Conservation (phyloP, 805 yeast species). For the Komagataella populi region DNA sequence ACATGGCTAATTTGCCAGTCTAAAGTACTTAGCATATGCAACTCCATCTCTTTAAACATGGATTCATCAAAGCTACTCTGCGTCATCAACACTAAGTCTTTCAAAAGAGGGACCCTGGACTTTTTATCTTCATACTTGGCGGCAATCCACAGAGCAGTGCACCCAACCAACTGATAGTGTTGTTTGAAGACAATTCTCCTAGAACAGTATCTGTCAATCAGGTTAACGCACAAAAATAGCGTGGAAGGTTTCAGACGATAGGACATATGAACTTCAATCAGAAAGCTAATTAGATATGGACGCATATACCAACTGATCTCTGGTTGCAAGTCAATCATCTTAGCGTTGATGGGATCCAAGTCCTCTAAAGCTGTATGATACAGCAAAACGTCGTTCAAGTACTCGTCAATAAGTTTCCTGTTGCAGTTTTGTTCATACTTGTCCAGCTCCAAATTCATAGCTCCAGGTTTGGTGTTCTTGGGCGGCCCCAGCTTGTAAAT, state of each 20-base stretch:
- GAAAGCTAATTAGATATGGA: constrained; percentile 62
- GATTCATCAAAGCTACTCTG: constrained; percentile 39
- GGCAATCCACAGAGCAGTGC: constrained; percentile 88
- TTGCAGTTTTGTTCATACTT: neutral
- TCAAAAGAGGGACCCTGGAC: constrained; percentile 40
- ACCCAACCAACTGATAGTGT: constrained; percentile 82
- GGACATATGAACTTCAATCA: constrained; percentile 51
- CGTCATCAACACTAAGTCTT: constrained; percentile 41
- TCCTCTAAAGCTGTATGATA: neutral
- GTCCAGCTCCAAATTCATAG: neutral
- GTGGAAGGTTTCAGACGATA: constrained; percentile 53
- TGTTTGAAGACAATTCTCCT: constrained; percentile 72
- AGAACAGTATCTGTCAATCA: constrained; percentile 86
- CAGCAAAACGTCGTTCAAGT: neutral
- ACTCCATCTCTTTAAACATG: constrained; percentile 33
- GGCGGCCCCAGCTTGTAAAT: neutral
- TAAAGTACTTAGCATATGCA: constrained; percentile 25
- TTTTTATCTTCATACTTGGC: constrained; percentile 64
- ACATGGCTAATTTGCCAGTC: constrained; percentile 31
- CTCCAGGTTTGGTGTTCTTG: neutral
- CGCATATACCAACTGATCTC: constrained; percentile 68
- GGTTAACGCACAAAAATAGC: constrained; percentile 53
- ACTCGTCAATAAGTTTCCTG: neutral
- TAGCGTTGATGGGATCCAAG: constrained; percentile 17
- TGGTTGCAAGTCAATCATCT: constrained; percentile 74